These are phyloP conservation scores for Ceratocystis colombiana DNA, from an alignment of 2,329 filamentous ascomycete species.

Conservation along the genomic window DNA sequence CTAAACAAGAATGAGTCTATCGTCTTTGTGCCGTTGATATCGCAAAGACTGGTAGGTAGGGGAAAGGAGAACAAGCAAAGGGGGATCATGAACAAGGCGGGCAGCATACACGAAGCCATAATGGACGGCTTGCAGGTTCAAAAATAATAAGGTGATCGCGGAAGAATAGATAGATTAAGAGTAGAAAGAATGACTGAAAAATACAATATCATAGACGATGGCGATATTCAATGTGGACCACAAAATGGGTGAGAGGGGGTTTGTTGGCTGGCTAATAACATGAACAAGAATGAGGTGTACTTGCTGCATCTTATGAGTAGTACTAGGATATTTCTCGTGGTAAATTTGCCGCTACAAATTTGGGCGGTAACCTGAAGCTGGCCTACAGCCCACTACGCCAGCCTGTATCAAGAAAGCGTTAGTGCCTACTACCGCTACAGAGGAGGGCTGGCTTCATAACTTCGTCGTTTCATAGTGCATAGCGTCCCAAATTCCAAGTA, in stretches of 20 bases:
- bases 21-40: slow-evolving; percentile 8
- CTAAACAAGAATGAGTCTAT: neutral
- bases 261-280: neutral
- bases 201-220: neutral
- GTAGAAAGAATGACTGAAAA: neutral
- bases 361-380: too few relatives aligned
- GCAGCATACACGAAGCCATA: slow-evolving; percentile 26
- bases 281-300: neutral
- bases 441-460: too few relatives aligned
- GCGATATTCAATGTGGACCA: neutral
- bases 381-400: too few relatives aligned
- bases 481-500: too few relatives aligned
- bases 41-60: slow-evolving; percentile 6
- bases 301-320: neutral
- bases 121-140: neutral
- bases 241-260: neutral
- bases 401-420: too few relatives aligned
- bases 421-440: too few relatives aligned
- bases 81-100: neutral
- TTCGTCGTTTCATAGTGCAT: too few relatives aligned
- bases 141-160: neutral
- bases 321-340: too few relatives aligned
- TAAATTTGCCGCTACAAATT: too few relatives aligned
- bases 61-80: neutral
- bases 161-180: neutral